Conservation (phyloP, 306 rosid species). For the Lotus japonicus region DNA sequence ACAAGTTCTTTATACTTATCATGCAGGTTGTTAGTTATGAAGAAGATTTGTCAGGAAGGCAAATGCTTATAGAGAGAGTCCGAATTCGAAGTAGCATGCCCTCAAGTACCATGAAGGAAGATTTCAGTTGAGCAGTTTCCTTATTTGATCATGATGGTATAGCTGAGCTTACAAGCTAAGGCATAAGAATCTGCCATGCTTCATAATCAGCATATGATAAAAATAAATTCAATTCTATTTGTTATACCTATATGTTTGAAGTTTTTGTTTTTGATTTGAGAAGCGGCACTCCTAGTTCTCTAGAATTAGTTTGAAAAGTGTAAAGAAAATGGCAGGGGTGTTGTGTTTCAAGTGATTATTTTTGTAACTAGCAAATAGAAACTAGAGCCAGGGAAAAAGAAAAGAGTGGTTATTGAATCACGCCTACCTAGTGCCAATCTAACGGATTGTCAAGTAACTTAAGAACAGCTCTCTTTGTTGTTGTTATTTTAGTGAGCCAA, state of each 20-base stretch:
- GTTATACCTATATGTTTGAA: conserved; percentile 1
- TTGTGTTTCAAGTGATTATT: neutral
- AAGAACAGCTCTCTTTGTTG: neutral
- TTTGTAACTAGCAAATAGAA: neutral
- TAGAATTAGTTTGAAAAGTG: neutral
- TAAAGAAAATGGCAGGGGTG: neutral
- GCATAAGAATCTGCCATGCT: conserved; percentile 10
- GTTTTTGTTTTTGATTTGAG: neutral
- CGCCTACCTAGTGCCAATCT: neutral
- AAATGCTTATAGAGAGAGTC: conserved; percentile 82
- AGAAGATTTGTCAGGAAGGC: conserved; percentile 90
- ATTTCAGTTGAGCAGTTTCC: neutral
- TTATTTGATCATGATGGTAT: neutral
- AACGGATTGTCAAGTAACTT: neutral
- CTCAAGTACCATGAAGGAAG: conserved; percentile 20
- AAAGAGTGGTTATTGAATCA: neutral
- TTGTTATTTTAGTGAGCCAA: neutral
- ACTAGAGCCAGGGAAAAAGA: neutral
- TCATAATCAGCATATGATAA: neutral
- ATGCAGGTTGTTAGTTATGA: conserved; percentile 82
- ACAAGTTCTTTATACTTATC: conserved; percentile 5
- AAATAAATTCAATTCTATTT: neutral
- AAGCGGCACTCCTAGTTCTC: neutral
- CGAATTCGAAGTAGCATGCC: conserved; percentile 65
- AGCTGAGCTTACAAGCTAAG: conserved; percentile 18